Evolutionary conservation across 2,329 filamentous ascomycete species (phyloP).

Genomic region (Cercospora brassicicola): DNA sequence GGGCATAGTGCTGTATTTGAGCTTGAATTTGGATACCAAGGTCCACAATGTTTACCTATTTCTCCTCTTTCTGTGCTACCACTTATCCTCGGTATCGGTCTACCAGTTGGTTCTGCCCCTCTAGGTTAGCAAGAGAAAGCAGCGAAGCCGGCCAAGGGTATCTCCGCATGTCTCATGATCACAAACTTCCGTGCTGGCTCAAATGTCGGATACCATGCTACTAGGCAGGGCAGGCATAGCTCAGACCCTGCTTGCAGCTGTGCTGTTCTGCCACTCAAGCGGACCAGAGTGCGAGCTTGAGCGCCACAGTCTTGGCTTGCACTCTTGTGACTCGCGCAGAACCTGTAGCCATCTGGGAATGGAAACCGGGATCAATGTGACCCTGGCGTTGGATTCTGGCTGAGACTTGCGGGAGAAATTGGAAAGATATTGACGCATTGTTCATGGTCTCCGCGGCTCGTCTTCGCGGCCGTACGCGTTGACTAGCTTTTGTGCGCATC

Average conservation of each 20-base stretch:
- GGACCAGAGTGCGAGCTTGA: not conserved
- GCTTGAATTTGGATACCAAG: not conserved
- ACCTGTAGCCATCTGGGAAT: not conserved
- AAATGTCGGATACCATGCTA: not conserved
- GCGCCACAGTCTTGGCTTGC: not conserved
- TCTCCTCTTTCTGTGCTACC: not conserved
- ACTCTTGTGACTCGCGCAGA: not conserved
- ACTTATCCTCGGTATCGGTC: not conserved
- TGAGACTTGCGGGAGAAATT: too few relatives aligned
- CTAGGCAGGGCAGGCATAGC: not conserved
- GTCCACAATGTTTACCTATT: not conserved
- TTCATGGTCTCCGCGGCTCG: too few relatives aligned
- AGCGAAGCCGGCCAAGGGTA: not conserved
- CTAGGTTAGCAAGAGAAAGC: not conserved
- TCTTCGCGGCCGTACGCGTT: too few relatives aligned
- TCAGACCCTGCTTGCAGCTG: not conserved
- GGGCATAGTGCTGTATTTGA: not conserved
- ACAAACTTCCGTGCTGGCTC: not conserved
- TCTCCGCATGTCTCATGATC: not conserved
- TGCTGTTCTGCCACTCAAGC: not conserved
- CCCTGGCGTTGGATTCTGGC: too few relatives aligned
- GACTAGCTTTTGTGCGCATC: too few relatives aligned
- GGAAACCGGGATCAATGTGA: too few relatives aligned
- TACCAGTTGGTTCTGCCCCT: not conserved
- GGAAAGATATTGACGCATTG: too few relatives aligned